These are phyloP conservation scores for Xylariales sp. DNA, from an alignment of 2,329 filamentous ascomycete species.

Conservation along the genomic window DNA sequence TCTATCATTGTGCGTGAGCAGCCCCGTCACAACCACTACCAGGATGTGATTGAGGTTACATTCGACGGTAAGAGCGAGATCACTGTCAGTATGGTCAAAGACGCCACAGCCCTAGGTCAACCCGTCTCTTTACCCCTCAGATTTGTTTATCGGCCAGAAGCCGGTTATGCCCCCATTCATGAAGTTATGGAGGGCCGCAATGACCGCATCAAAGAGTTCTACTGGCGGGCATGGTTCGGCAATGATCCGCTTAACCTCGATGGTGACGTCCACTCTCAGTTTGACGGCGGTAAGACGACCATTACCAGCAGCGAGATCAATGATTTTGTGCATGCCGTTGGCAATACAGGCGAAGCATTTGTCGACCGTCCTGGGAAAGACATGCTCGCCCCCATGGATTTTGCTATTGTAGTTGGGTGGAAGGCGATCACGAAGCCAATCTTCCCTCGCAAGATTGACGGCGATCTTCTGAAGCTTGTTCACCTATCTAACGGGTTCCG, in stretches of 20 bases:
- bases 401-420: constrained; percentile 97
- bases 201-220: constrained; percentile 99
- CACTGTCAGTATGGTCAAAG: constrained; percentile 89
- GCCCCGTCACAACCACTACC: constrained; percentile 83
- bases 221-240: constrained; percentile 98
- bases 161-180: constrained; percentile 95
- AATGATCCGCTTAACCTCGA: constrained; percentile 86
- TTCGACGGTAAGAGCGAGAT: constrained; percentile 82
- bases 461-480: constrained; percentile 93
- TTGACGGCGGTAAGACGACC: constrained; percentile 87
- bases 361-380: constrained; percentile 95
- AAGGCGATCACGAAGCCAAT: constrained; percentile 99
- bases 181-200: constrained; percentile 97
- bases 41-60: constrained; percentile 89
- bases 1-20: constrained; percentile 89
- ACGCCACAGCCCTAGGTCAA: constrained; percentile 85
- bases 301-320: constrained; percentile 95
- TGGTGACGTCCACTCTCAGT: constrained; percentile 84
- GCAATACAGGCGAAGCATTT: constrained; percentile 97
- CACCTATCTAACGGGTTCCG: constrained; percentile 98
- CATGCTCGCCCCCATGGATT: constrained; percentile 97
- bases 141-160: constrained; percentile 94
- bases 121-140: constrained; percentile 85
- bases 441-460: constrained; percentile 95
- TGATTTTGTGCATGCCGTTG: constrained; percentile 98